phyloP scores from a whole-genome alignment of 2,329 filamentous ascomycete species.

The Botrytis byssoidea region DNA sequence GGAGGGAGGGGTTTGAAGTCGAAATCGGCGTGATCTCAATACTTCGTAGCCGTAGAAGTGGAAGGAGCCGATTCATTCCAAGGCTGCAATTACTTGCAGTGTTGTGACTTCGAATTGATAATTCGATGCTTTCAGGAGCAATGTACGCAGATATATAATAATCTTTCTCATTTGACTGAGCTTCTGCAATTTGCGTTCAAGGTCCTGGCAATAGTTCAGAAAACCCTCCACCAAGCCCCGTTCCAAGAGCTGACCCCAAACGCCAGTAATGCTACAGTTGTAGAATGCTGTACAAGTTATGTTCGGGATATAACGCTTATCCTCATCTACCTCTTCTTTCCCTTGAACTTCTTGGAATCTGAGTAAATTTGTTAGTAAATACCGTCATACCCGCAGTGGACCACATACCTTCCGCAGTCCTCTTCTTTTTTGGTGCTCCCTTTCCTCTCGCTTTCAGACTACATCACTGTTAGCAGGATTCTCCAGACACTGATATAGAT shows the following conservation, averaged over 20 bases:
- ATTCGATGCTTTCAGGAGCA: not conserved
- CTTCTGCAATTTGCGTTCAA: slow-evolving; percentile 2
- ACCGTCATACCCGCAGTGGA: not conserved
- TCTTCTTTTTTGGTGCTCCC: slow-evolving; percentile 87
- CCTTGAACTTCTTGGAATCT: slow-evolving; percentile 48
- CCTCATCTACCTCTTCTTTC: slow-evolving; percentile 45
- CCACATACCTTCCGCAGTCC: slow-evolving; percentile 47
- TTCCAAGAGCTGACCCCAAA: slow-evolving; percentile 25
- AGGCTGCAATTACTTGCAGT: slow-evolving; percentile 2
- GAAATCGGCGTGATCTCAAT: not conserved
- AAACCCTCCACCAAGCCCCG: not conserved
- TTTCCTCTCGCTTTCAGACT: slow-evolving; percentile 80
- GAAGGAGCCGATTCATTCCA: not conserved
- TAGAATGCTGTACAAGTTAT: slow-evolving; percentile 31
- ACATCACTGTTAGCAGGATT: slow-evolving; percentile 44
- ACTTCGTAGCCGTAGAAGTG: not conserved
- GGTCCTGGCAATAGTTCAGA: not conserved
- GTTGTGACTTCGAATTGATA: not conserved
- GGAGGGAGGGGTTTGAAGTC: not conserved
- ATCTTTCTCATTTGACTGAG: slow-evolving; percentile 13
- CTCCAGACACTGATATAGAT: slow-evolving; percentile 56
- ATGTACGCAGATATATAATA: not conserved
- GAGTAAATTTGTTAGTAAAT: slow-evolving; percentile 10
- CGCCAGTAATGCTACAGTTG: slow-evolving; percentile 35
- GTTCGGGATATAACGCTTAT: slow-evolving; percentile 23